phyloP scores from a whole-genome alignment of 495 filamentous ascomycete species.

The Lindgomyces ingoldianus region DNA sequence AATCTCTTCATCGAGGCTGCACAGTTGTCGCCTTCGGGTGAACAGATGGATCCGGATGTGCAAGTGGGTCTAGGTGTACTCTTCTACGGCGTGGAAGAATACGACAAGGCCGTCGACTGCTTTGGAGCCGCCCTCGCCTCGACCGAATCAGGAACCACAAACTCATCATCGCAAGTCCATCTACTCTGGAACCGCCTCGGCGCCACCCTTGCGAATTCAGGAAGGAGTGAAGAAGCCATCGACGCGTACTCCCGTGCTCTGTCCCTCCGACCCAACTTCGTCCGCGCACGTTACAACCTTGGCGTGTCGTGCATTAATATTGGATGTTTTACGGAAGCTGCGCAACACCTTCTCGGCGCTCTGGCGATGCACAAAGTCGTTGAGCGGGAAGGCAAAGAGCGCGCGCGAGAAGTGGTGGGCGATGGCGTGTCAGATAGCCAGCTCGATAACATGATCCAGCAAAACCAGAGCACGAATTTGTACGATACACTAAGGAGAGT shows the following conservation, averaged over 20 bases:
- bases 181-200: conserved; percentile 98
- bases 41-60: conserved; percentile 94
- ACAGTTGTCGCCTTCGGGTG: conserved; percentile 81
- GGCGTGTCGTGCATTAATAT: conserved; percentile 98
- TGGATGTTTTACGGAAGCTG: conserved; percentile 88
- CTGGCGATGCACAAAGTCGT: conserved; percentile 96
- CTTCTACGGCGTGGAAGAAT: conserved; percentile 97
- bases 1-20: conserved; percentile 88
- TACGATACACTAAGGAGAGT: conserved; percentile 91
- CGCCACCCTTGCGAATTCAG: conserved; percentile 92
- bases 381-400: conserved; percentile 78
- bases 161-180: conserved; percentile 76
- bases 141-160: conserved; percentile 74
- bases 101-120: conserved; percentile 98
- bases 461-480: conserved; percentile 95
- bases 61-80: conserved; percentile 96
- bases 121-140: conserved; percentile 86
- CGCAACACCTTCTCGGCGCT: conserved; percentile 89
- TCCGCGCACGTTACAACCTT: conserved; percentile 93
- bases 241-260: conserved; percentile 93
- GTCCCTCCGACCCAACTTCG: conserved; percentile 87
- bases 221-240: conserved; percentile 91
- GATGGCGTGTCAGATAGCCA: conserved; percentile 63
- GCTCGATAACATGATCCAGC: conserved; percentile 76
- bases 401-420: conserved; percentile 77